Evolutionary conservation across 176 grass and related monocot genomes (phyloP).

Genomic region (Bolboschoenus planiculmis): DNA sequence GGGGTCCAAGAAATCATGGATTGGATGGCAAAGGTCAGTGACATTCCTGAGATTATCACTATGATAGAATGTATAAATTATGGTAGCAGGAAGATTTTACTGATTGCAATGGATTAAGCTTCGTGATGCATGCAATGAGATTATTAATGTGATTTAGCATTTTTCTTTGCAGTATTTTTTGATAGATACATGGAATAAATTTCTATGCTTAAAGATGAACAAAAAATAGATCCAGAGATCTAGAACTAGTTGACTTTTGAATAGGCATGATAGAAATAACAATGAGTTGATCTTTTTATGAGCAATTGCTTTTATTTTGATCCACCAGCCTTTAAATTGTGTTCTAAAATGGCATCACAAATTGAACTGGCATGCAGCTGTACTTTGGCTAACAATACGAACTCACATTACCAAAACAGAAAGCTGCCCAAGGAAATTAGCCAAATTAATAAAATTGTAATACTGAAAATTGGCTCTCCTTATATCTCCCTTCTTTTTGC

Average conservation of each 20-base stretch:
- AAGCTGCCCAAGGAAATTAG: neutral
- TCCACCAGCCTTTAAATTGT: neutral
- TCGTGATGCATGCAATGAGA: neutral
- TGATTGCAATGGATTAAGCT: neutral
- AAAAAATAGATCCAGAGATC: neutral
- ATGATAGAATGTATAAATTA: neutral
- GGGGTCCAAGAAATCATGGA: conserved; percentile 88
- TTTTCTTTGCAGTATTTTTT: neutral
- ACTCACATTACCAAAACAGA: neutral
- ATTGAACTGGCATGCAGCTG: neutral
- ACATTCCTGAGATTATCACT: neutral
- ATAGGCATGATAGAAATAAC: neutral
- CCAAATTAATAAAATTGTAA: neutral
- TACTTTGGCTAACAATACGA: neutral
- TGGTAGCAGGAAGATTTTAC: neutral
- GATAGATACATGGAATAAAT: neutral
- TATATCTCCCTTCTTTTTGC: conserved; percentile 15
- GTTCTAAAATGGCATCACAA: neutral
- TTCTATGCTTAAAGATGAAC: neutral
- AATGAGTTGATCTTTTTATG: neutral
- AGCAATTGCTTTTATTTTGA: neutral
- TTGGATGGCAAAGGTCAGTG: conserved; percentile 90
- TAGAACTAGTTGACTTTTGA: neutral
- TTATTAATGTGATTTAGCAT: neutral
- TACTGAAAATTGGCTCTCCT: conserved; percentile 7